Evolutionary conservation across 2,329 filamentous ascomycete species (phyloP).

Genomic region (Penicillium sp.): DNA sequence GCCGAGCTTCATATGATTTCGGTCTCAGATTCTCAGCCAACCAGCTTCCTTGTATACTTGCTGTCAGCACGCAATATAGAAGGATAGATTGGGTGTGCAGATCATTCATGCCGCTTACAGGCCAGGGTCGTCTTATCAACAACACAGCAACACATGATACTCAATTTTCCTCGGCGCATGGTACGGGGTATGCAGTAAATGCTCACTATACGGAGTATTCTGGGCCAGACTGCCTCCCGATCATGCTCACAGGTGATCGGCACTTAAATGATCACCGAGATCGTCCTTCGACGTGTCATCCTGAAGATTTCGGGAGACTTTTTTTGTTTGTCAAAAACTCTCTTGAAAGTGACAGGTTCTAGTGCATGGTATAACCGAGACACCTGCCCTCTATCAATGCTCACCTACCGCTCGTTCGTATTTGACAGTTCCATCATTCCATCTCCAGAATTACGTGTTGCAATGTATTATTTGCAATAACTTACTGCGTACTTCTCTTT

Average conservation of each 20-base stretch:
- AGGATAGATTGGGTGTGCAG: constrained; percentile 2
- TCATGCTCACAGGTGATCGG: not conserved
- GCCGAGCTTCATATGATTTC: not conserved
- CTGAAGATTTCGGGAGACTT: not conserved
- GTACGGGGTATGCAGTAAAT: not conserved
- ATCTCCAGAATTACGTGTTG: too few species aligned
- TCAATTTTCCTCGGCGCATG: too few species aligned
- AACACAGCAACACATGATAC: not conserved
- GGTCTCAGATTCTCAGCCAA: not conserved
- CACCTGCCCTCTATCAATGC: not conserved
- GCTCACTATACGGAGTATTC: not conserved
- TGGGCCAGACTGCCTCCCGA: not conserved
- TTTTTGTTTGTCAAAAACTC: not conserved
- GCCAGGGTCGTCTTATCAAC: not conserved
- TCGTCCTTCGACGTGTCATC: not conserved
- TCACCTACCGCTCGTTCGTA: not conserved
- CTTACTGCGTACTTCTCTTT: too few species aligned
- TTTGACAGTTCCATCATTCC: not conserved
- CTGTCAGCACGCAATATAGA: not conserved
- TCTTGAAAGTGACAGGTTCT: not conserved
- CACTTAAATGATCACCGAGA: not conserved
- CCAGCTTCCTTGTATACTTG: not conserved
- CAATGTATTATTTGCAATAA: too few species aligned
- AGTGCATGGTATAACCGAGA: too few species aligned
- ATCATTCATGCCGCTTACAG: constrained; percentile 1